phyloP scores from a whole-genome alignment of 2,329 filamentous ascomycete genomes.

The Gyromitra esculenta region DNA sequence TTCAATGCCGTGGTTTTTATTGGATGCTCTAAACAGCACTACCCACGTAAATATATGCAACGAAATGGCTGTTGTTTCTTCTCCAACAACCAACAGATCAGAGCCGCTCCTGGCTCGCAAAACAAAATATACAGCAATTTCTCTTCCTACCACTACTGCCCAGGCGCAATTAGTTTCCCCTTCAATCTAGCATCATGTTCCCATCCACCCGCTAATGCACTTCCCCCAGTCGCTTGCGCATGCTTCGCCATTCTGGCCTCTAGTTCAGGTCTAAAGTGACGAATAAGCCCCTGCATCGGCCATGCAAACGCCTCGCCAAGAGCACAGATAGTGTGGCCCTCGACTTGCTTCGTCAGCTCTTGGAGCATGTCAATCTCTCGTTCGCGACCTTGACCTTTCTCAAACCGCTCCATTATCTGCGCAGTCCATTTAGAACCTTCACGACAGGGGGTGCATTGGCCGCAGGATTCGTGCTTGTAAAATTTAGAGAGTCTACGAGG shows the following conservation, averaged over 20 bases:
- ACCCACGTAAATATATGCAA: constrained; percentile 15
- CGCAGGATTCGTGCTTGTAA: constrained; percentile 98
- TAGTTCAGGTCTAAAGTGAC: constrained; percentile 95
- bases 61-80: constrained; percentile 17
- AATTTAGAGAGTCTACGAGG: constrained; percentile 82
- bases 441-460: constrained; percentile 93
- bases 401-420: constrained; percentile 97
- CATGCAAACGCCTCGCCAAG: constrained; percentile 93
- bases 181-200: constrained; percentile 76
- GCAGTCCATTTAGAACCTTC: constrained; percentile 99
- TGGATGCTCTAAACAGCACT: neutral
- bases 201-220: constrained; percentile 84
- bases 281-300: constrained; percentile 97
- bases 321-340: constrained; percentile 96
- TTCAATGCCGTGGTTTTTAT: neutral
- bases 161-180: constrained; percentile 86
- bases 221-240: constrained; percentile 75
- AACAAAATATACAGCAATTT: constrained; percentile 38
- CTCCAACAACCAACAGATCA: constrained; percentile 11
- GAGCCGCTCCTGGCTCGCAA: constrained; percentile 1
- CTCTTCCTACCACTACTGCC: constrained; percentile 71
- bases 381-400: constrained; percentile 85
- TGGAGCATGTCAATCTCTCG: constrained; percentile 99
- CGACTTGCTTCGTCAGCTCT: constrained; percentile 98
- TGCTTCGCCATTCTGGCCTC: constrained; percentile 89